Evolutionary conservation across 2,329 filamentous ascomycete species (phyloP).

Genomic region (Aspergillus sp.): DNA sequence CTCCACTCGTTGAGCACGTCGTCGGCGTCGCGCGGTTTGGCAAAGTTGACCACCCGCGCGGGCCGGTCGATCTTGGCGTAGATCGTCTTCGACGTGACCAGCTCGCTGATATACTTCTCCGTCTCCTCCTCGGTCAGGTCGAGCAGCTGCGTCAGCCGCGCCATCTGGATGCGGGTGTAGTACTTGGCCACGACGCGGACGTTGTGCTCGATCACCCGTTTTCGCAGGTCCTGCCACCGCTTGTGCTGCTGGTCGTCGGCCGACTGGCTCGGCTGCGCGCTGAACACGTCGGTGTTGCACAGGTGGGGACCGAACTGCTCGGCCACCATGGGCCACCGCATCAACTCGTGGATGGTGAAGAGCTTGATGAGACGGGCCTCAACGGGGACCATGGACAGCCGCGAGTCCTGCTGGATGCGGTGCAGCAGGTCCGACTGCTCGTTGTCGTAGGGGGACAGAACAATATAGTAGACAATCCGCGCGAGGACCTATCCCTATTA

Average conservation of each 20-base stretch:
- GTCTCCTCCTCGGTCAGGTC: constrained; percentile 94
- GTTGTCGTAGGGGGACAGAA: constrained; percentile 95
- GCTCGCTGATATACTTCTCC: constrained; percentile 96
- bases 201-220: constrained; percentile 99
- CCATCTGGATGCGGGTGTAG: constrained; percentile 95
- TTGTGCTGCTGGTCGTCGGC: constrained; percentile 76
- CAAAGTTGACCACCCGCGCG: constrained; percentile 87
- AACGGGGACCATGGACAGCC: constrained; percentile 72
- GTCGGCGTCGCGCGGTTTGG: constrained; percentile 90
- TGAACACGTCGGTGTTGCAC: constrained; percentile 86
- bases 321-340: constrained; percentile 95
- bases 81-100: constrained; percentile 96
- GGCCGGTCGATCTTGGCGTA: constrained; percentile 97
- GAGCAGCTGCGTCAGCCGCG: constrained; percentile 82
- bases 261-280: constrained; percentile 60
- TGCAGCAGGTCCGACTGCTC: constrained; percentile 97
- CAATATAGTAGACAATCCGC: constrained; percentile 95
- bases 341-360: constrained; percentile 93
- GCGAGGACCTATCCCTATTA: constrained; percentile 70
- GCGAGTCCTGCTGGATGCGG: constrained; percentile 81
- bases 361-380: constrained; percentile 87
- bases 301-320: constrained; percentile 87
- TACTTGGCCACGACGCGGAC: constrained; percentile 97
- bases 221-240: constrained; percentile 91
- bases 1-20: constrained; percentile 99